These are phyloP conservation scores for Termitomyces sp. DNA, from an alignment of 768 basidiomycete species.

Conservation along the genomic window DNA sequence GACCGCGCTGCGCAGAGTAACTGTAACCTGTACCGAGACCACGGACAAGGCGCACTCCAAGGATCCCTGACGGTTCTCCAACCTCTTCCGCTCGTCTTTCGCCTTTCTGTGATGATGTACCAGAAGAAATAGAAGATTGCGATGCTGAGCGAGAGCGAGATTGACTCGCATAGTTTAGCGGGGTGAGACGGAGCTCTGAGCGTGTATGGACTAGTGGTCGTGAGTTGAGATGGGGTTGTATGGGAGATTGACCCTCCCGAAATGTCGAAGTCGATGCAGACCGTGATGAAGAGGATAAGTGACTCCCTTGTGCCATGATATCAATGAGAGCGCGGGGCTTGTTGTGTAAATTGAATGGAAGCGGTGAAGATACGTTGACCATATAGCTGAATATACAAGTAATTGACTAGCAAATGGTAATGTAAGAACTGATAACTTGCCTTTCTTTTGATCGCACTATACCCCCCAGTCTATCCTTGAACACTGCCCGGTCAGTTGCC, in stretches of 20 bases:
- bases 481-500: conserved; percentile 38
- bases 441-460: conserved; percentile 59
- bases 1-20: conserved; percentile 11
- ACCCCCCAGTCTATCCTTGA: conserved; percentile 44
- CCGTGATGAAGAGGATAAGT: conserved; percentile 21
- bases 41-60: conserved; percentile 22
- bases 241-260: conserved; percentile 11
- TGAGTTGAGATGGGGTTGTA: conserved; percentile 6
- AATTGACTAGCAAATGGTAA: not conserved
- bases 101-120: conserved; percentile 3
- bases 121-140: conserved; percentile 9
- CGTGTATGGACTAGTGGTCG: conserved; percentile 1
- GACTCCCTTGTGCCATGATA: conserved; percentile 7
- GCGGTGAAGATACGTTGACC: conserved; percentile 53
- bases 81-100: conserved; percentile 1
- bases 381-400: conserved; percentile 30
- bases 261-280: conserved; percentile 20
- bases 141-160: conserved; percentile 10
- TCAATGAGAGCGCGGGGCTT: conserved; percentile 20
- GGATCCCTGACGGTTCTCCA: conserved; percentile 12
- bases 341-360: conserved; percentile 56
- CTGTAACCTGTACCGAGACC: not conserved
- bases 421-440: conserved; percentile 23
- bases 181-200: conserved; percentile 13
- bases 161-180: conserved; percentile 14